These are phyloP conservation scores for Pleurotus cornucopiae DNA, from an alignment of 768 basidiomycete species.

Conservation along the genomic window DNA sequence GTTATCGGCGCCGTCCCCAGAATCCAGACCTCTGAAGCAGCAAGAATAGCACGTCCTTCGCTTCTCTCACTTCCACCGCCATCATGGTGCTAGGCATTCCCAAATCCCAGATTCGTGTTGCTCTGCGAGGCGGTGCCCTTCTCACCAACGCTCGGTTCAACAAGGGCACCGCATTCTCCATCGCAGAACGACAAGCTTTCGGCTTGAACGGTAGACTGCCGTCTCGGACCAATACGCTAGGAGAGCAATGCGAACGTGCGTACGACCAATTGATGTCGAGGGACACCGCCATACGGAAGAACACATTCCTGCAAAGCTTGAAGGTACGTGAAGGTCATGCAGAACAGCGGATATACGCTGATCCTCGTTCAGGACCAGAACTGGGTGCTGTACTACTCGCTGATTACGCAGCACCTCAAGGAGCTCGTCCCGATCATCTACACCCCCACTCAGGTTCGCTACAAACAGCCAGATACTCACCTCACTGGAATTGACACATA, in stretches of 20 bases:
- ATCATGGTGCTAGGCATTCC: not conserved
- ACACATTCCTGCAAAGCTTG: conserved; percentile 71
- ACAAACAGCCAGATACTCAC: not conserved
- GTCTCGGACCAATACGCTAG: conserved; percentile 54
- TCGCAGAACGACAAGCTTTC: conserved; percentile 63
- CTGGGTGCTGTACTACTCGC: conserved; percentile 74
- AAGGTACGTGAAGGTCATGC: conserved; percentile 25
- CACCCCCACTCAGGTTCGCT: conserved; percentile 70
- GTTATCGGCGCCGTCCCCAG: no score
- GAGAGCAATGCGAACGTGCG: conserved; percentile 73
- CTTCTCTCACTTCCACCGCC: not conserved
- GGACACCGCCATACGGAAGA: conserved; percentile 46
- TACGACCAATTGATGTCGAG: conserved; percentile 53
- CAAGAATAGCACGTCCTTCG: not conserved
- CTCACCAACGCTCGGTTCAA: conserved; percentile 67
- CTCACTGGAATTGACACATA: not conserved
- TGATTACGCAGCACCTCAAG: conserved; percentile 53
- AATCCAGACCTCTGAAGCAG: conserved; percentile 3
- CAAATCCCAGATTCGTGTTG: conserved; percentile 31
- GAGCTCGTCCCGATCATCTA: conserved; percentile 74
- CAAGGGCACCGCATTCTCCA: conserved; percentile 78
- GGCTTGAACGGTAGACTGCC: conserved; percentile 53
- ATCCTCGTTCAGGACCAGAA: conserved; percentile 56
- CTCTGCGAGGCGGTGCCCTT: conserved; percentile 58
- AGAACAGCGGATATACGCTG: not conserved